Evolutionary conservation across 1,139 yeast genomes (phyloP).

Genomic region (Candida freyschussii): DNA sequence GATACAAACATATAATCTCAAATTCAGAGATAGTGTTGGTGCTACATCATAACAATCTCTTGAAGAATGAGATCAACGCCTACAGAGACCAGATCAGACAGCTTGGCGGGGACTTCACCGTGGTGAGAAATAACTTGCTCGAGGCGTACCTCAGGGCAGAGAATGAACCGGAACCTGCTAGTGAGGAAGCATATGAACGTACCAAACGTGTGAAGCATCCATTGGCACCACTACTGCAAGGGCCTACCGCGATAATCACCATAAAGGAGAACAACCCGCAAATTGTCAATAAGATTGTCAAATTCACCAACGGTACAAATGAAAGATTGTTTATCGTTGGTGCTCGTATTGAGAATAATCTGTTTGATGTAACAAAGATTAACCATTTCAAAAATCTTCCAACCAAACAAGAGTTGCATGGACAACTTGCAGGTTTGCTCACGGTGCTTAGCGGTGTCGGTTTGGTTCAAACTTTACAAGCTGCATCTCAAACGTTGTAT

Average conservation of each 20-base stretch:
- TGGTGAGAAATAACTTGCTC: conserved; percentile 65
- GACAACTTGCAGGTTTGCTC: conserved; percentile 81
- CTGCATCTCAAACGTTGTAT: conserved; percentile 61
- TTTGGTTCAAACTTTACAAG: conserved; percentile 72
- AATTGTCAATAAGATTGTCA: conserved; percentile 56
- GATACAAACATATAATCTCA: conserved; percentile 67
- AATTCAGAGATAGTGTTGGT: conserved; percentile 65
- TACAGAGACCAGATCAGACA: conserved; percentile 58
- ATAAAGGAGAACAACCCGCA: conserved; percentile 68
- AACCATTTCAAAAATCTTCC: conserved; percentile 70
- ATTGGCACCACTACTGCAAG: conserved; percentile 60
- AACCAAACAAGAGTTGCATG: conserved; percentile 62
- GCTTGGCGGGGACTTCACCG: conserved; percentile 62
- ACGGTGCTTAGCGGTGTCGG: conserved; percentile 87
- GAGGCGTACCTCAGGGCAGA: conserved; percentile 72
- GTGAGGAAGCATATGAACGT: conserved; percentile 45
- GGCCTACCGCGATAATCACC: conserved; percentile 83
- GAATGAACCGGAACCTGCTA: conserved; percentile 70
- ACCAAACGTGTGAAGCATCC: conserved; percentile 55
- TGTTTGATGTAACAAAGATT: conserved; percentile 50
- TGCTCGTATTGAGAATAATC: conserved; percentile 66
- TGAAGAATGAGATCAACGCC: conserved; percentile 59
- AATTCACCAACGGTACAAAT: conserved; percentile 53
- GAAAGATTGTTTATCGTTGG: conserved; percentile 81
- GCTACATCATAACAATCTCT: conserved; percentile 78